Conservation (phyloP, 2,329 filamentous ascomycete genomes). For the Trichoderma afroharzianum region DNA sequence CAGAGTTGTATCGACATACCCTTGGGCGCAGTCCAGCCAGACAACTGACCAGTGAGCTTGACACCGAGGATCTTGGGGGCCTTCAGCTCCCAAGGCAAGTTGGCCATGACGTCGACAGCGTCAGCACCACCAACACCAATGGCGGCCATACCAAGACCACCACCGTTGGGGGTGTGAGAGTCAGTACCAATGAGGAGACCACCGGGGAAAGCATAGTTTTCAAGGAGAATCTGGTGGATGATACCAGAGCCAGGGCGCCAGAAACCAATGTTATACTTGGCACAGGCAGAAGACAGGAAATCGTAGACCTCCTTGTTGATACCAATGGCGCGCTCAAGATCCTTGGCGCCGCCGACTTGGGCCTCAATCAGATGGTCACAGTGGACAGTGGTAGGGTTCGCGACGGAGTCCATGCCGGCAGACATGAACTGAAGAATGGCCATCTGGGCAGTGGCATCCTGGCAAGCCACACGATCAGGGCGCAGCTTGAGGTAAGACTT, state of each 20-base stretch:
- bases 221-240: conserved; percentile 96
- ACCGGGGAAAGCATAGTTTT: conserved; percentile 99
- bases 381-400: conserved; percentile 93
- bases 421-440: conserved; percentile 99
- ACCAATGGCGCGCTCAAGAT: conserved; percentile 82
- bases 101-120: conserved; percentile 97
- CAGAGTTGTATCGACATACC: conserved; percentile 49
- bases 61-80: conserved; percentile 96
- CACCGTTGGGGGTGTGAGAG: conserved; percentile 95
- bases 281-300: conserved; percentile 88
- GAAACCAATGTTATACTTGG: conserved; percentile 99
- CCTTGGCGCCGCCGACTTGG: conserved; percentile 87
- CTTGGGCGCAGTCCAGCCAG: conserved; percentile 91
- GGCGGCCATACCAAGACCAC: conserved; percentile 90
- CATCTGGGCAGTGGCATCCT: conserved; percentile 99
- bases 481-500: conserved; percentile 94
- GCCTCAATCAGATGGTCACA: conserved; percentile 99
- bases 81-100: conserved; percentile 96
- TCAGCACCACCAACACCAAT: conserved; percentile 98
- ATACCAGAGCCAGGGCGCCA: conserved; percentile 98
- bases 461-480: conserved; percentile 96
- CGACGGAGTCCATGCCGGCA: conserved; percentile 90
- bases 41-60: conserved; percentile 83
- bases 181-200: conserved; percentile 97
- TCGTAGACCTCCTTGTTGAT: conserved; percentile 99